Percentiles rank a stretch among this genome's conserved stretches.
Evolutionary conservation across 768 basidiomycete species (phyloP).

Genomic region (Amyloporia xantha): DNA sequence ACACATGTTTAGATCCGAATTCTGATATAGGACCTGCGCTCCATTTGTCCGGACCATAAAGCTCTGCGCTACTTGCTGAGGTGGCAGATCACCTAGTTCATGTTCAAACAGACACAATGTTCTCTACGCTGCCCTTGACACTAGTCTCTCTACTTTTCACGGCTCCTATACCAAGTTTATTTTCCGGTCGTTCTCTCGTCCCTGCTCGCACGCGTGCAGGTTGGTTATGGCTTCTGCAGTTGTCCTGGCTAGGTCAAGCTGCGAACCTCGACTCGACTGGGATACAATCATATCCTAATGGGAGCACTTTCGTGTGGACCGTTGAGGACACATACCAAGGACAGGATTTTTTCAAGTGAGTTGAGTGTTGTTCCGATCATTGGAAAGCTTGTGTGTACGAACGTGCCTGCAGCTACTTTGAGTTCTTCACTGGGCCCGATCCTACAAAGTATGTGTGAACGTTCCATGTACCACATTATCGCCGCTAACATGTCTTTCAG

Average conservation of each 20-base stretch:
- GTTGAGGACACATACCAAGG: slow-evolving; percentile 63
- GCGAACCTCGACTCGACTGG: not conserved
- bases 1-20: not conserved
- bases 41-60: not conserved
- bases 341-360: slow-evolving; percentile 62
- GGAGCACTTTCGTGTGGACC: slow-evolving; percentile 56
- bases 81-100: not conserved
- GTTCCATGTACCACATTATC: slow-evolving; percentile 7
- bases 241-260: not conserved
- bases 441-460: slow-evolving; percentile 54
- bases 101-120: slow-evolving; percentile 8
- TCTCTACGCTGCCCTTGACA: slow-evolving; percentile 13
- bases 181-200: not conserved
- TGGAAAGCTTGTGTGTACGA: no score
- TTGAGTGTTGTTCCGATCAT: slow-evolving; percentile 11
- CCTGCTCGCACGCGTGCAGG: not conserved
- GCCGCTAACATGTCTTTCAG: slow-evolving; percentile 28
- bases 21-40: not conserved
- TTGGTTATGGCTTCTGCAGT: not conserved
- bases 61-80: not conserved
- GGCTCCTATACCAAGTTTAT: not conserved
- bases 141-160: slow-evolving; percentile 11
- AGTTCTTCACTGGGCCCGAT: slow-evolving; percentile 54
- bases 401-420: slow-evolving; percentile 36
- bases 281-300: slow-evolving; percentile 23